Evolutionary conservation across 768 basidiomycete genomes (phyloP).

Genomic region (Hygrocybe coccinea): DNA sequence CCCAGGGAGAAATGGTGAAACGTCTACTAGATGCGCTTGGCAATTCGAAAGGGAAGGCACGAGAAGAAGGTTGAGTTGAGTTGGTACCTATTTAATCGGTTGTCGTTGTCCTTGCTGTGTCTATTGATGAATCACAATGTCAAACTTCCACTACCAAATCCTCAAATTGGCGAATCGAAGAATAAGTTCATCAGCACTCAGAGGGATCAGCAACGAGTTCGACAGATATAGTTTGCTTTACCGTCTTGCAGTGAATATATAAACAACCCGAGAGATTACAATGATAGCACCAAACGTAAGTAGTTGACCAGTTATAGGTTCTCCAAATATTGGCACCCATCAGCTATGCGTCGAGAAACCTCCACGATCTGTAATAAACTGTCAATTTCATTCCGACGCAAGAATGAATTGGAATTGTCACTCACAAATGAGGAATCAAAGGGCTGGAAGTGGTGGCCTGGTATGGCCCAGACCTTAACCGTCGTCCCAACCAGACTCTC

Average conservation of each 20-base stretch:
- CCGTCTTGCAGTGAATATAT: too few species aligned
- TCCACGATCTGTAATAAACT: conserved; percentile 22
- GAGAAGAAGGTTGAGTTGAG: conserved; percentile 3
- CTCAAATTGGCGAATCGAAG: too few species aligned
- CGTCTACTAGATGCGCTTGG: conserved; percentile 34
- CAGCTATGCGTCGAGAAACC: conserved; percentile 29
- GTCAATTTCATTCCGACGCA: neutral
- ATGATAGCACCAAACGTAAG: neutral
- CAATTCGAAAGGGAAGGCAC: conserved; percentile 18
- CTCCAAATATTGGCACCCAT: conserved; percentile 24
- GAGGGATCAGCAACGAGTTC: too few species aligned
- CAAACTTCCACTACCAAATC: too few species aligned
- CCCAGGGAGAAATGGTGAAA: conserved; percentile 50
- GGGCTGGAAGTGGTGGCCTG: conserved; percentile 62
- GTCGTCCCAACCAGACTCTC: conserved; percentile 33
- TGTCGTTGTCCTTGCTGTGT: neutral
- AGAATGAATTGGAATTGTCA: neutral
- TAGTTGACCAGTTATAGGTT: neutral
- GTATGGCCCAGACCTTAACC: conserved; percentile 49
- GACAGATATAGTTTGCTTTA: too few species aligned
- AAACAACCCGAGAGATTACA: neutral
- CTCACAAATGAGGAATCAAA: conserved; percentile 52
- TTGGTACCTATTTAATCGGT: neutral
- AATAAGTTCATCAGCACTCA: too few species aligned
- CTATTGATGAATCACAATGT: too few species aligned